Percentiles rank a stretch among this genome's conserved stretches.
Conservation (phyloP, 805 yeast genomes). For the Metschnikowia cubensis region DNA sequence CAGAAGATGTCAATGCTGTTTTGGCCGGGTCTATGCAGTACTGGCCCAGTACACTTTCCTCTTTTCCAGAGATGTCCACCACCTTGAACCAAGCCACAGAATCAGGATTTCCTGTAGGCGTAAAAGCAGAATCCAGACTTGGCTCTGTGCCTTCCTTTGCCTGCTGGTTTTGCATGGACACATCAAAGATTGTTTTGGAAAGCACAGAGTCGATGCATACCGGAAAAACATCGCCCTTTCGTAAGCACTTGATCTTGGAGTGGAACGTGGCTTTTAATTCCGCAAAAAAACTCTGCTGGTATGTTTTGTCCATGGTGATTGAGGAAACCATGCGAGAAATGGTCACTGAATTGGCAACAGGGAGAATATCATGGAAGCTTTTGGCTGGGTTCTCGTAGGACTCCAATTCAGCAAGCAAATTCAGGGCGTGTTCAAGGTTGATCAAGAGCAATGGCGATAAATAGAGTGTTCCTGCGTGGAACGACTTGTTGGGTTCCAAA, state of each 20-base stretch:
- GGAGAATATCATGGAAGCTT: conserved; percentile 25
- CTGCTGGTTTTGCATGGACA: conserved; percentile 13
- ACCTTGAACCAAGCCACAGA: conserved; percentile 83
- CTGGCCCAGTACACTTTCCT: conserved; percentile 27
- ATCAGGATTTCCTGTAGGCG: conserved; percentile 64
- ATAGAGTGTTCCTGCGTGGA: conserved; percentile 39
- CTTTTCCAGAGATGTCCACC: conserved; percentile 43
- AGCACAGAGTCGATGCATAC: conserved; percentile 68
- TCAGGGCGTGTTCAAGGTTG: conserved; percentile 41
- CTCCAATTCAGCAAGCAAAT: conserved; percentile 18
- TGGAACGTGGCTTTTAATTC: conserved; percentile 64
- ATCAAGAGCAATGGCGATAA: conserved; percentile 60
- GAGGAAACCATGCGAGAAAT: conserved; percentile 69
- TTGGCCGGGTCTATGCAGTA: conserved; percentile 61
- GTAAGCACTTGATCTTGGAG: conserved; percentile 51
- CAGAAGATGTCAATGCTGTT: conserved; percentile 69
- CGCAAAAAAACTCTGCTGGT: conserved; percentile 57
- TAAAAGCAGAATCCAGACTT: conserved; percentile 22
- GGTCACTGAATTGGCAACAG: conserved; percentile 60
- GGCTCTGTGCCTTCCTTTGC: conserved; percentile 11
- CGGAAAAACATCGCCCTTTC: conserved; percentile 67
- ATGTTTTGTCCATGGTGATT: conserved; percentile 57
- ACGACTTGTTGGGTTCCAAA: conserved; percentile 55
- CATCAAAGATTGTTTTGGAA: conserved; percentile 50
- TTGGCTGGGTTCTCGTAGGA: conserved; percentile 10